Evolutionary conservation across 441 rosid species (phyloP), one percentile per base, ranked within the genome.

Genomic region (Brassica hybrid): DNA sequence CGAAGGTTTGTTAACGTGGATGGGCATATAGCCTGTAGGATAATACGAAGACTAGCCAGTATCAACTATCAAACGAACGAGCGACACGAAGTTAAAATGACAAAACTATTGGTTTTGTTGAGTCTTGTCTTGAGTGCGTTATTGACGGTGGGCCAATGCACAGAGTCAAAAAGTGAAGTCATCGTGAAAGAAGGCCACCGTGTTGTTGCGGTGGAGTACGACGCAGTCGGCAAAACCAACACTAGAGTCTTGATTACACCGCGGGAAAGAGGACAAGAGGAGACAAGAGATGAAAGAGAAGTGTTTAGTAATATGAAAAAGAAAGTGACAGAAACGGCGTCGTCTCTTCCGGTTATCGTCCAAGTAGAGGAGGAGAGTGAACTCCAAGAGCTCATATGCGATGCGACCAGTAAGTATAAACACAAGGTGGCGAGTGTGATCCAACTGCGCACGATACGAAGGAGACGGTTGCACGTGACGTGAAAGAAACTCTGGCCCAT

Each of bases 231-330:
- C 7, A 80, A 88, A 32, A 83, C 65, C 34, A 89, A 79, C 73
- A 88, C 91, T 71, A 86, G 86, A 72, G 81, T 86, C 14, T 80
- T 83, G 2, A 79, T 86, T 77, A 82, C 88, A 3, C 81, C 88
- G 1, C 77, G 82, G 5, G 64, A 17, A 25, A 62, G 38, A 9
- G 65, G 50, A 48, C 14, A 54, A 38, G 58, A 50, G 36, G 60
- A 54, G 18, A 12, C 9, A 3, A 16, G 21, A 36, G 19, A 41
- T 7, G 48, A 76, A 34, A 23, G 41, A 65, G 27, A 57, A 52
- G 58, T 64, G 36, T 58, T 61, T 18, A 69, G 64, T 1, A 45
- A 66, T 8, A 67, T 30, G 4, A 73, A 76, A 18, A 84, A 69
- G 10, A 82, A 43, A 72, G 50, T 76, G 7, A 70, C 68, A 62